phyloP scores from a whole-genome alignment of 2,329 filamentous ascomycete genomes.

The Neofusicoccum laricinum region DNA sequence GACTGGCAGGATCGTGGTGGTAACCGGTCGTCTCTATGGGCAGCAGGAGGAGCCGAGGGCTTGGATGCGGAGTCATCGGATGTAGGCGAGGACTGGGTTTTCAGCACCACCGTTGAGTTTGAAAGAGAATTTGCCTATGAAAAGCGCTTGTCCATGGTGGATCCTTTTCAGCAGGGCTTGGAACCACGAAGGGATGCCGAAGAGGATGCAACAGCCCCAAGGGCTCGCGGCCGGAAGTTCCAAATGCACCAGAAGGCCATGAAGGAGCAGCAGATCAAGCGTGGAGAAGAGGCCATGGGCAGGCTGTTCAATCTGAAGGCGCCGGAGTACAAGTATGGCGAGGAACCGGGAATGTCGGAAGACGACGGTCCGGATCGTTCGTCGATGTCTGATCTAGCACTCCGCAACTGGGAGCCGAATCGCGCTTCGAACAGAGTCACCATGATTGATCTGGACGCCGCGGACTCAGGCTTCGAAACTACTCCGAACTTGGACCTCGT shows the following conservation, averaged over 20 bases:
- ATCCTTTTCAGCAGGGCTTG: conserved; percentile 40
- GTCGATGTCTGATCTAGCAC: conserved; percentile 48
- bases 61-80: conserved; percentile 48
- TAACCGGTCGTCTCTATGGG: conserved; percentile 63
- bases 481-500: conserved; percentile 41
- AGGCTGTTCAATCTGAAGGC: conserved; percentile 56
- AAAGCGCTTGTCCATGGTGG: conserved; percentile 44
- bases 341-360: background rate
- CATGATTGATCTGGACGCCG: conserved; percentile 58
- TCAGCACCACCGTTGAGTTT: conserved; percentile 62
- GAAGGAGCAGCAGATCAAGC: conserved; percentile 56
- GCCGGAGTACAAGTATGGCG: conserved; percentile 57
- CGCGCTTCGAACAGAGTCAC: conserved; percentile 47
- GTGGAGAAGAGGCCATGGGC: conserved; percentile 56
- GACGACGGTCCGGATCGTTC: conserved; percentile 20
- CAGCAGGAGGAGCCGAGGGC: conserved; percentile 54
- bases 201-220: background rate
- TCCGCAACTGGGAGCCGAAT: conserved; percentile 41
- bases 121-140: conserved; percentile 51
- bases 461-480: conserved; percentile 35
- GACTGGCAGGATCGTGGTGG: conserved; percentile 74
- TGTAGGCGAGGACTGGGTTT: conserved; percentile 60
- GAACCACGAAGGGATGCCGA: background rate
- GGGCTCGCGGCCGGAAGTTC: conserved; percentile 1
- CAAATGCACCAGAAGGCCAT: conserved; percentile 46